Evolutionary conservation across 371 early-diverging fungal species (phyloP), one percentile per base, ranked within the genome.

Genomic region (Lichtheimia hyalospora): DNA sequence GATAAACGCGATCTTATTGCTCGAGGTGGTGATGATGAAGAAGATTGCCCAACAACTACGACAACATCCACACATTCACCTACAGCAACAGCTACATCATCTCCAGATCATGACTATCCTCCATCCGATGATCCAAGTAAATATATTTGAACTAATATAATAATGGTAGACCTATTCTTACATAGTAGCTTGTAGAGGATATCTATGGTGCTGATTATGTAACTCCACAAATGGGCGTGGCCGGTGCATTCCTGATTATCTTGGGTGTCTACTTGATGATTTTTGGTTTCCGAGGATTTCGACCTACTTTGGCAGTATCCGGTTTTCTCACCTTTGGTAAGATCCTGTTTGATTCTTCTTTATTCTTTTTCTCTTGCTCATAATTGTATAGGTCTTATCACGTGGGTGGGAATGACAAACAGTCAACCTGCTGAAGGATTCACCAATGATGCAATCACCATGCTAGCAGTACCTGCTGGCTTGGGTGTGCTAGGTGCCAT

Each of bases 251-350:
- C 2, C 49, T 77, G 25, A 69, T 77, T 41, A 62, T 64, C 3
- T 49, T 68, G 8, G 74, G 74, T 8, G 20, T 71, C 5, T 77
- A 71, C 57, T 61, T 77, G 28, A 60, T 68, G 49, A 54, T 61
- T 2, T 64, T 71, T 55, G 77, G 77, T 7, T 73, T 68, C 50
- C 66, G 77, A 24, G 43, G 63, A 5, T 71, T 71, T 39, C 71
- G 69, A 34, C 42, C 62, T 2, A 77, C 71, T 39, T 28, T 74
- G 10, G 57, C 56, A 52, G 67, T 74, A 34, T 63, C 46, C 51
- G 77, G 77, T 42, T 64, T 77, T 16, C 54, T 77, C 13, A 70
- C 72, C 14, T 71, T 77, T 49, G 74, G 74, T 69, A 64, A 39
- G 24, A 18, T 54, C 23, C 63, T 66, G 5, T 57, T 68, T 54